Evolutionary conservation across 2,329 filamentous ascomycete species (phyloP), one percentile per base, ranked within the genome.

Genomic region (Bimuria novae-zelandiae): DNA sequence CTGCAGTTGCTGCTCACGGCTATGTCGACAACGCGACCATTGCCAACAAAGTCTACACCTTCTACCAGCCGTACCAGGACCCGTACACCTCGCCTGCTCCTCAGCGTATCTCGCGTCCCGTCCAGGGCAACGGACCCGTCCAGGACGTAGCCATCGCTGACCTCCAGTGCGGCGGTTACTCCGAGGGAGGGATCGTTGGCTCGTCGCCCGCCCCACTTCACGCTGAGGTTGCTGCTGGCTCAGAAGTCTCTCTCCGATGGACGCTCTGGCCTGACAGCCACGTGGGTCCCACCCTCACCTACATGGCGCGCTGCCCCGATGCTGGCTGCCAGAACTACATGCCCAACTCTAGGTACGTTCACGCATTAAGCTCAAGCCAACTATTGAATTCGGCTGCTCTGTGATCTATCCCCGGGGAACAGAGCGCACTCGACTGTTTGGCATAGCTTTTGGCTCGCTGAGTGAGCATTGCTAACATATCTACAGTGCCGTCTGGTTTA

Each of bases 81-180:
- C 70, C 68, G 0, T 73, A 72, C 62, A 68, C 56, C 44, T 67
- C 35, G 54, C 62, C 68, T 21, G 47, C 57, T 29, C 79, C 80
- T 14, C 59, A 80, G 37, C 76, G 82, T n/a, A 79, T 85, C 65
- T 83, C 83, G n/a, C 80, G 83, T 16, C 73, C 76, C 7, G 79
- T 86, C 51, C 77, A 81, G 52, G 82, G 82, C 32, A 85, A 85
- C 67, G 83, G 84, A 3, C 83, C 83, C 0, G 78, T 86, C 19
- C 70, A 80, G 51, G 79, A 85, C 51, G 66, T 85, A 7, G 77
- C 76, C 1, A 74, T 76, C 11, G 74, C 79, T 51, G 83, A 85
- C 56, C 48, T 86, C 7, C 82, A 85, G 63, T 86, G 84, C 70
- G 79, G 79, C 40, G 81, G 82, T 19, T 81, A 78, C 48, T 74